phyloP scores from a whole-genome alignment of 2,329 filamentous ascomycete species.

The Saccharata proteae region DNA sequence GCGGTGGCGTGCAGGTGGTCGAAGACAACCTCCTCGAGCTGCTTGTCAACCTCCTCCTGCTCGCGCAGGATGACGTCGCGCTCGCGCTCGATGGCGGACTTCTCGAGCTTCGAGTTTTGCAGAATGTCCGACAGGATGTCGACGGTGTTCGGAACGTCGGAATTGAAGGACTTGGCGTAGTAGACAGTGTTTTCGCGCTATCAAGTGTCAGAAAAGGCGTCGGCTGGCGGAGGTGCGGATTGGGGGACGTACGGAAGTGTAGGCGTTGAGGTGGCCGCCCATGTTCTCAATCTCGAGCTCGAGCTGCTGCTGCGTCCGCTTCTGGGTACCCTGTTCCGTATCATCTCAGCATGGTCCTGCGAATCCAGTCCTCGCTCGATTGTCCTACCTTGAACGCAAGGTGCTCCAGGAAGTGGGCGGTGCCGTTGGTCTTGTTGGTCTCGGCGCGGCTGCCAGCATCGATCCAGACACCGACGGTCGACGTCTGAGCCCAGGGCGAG shows the following conservation, averaged over 20 bases:
- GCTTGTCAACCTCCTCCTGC: slow-evolving; percentile 99
- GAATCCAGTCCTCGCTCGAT: slow-evolving; percentile 7
- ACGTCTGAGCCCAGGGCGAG: slow-evolving; percentile 96
- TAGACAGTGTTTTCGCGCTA: slow-evolving; percentile 98
- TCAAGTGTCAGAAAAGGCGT: slow-evolving; percentile 1
- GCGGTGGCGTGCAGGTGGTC: slow-evolving; percentile 98
- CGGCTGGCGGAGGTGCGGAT: background rate
- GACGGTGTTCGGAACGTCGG: slow-evolving; percentile 89
- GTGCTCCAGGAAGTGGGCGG: slow-evolving; percentile 98
- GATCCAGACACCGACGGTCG: slow-evolving; percentile 97
- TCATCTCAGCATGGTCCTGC: slow-evolving; percentile 15
- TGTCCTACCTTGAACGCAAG: slow-evolving; percentile 88
- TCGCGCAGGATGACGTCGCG: slow-evolving; percentile 97
- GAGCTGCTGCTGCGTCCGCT: slow-evolving; percentile 89
- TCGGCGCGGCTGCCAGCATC: slow-evolving; percentile 96
- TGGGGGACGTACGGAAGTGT: slow-evolving; percentile 71
- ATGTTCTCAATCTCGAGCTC: slow-evolving; percentile 99
- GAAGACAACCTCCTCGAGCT: slow-evolving; percentile 98
- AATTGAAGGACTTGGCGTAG: slow-evolving; percentile 98
- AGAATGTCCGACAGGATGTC: slow-evolving; percentile 99
- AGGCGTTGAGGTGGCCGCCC: slow-evolving; percentile 97
- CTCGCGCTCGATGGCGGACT: slow-evolving; percentile 86
- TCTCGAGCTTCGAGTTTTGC: slow-evolving; percentile 97
- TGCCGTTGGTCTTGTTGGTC: slow-evolving; percentile 97
- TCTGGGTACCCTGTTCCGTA: slow-evolving; percentile 64